A percentile compares a stretch with the other conserved stretches of the same genome.
Conservation (phyloP, 441 rosid species). For the Euphorbia schlechtendalii region DNA sequence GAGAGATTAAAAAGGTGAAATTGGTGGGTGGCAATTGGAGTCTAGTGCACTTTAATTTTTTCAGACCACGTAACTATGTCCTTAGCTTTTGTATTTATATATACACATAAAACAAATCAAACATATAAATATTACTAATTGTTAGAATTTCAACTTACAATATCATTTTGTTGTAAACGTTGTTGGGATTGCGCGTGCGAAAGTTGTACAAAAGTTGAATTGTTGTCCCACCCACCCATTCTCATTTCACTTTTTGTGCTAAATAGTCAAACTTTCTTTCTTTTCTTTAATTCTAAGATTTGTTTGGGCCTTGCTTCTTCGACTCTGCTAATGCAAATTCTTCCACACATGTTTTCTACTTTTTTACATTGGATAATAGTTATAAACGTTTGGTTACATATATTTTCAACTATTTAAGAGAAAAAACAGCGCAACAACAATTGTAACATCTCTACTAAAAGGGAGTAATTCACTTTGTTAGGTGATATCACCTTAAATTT, state of each 20-base stretch:
- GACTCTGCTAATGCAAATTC: neutral
- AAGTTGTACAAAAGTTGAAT: slow-evolving; percentile 10
- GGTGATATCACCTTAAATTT: no score
- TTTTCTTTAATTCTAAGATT: neutral
- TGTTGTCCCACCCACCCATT: slow-evolving; percentile 13
- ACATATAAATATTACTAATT: no score
- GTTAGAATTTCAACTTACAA: no score
- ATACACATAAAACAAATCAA: no score
- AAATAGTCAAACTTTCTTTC: neutral
- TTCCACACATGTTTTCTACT: neutral
- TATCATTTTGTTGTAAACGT: slow-evolving; percentile 17
- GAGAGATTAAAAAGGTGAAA: slow-evolving; percentile 17
- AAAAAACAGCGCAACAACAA: no score
- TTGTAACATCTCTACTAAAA: no score
- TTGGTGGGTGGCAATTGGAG: slow-evolving; percentile 33
- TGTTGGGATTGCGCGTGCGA: slow-evolving; percentile 29
- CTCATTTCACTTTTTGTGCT: slow-evolving; percentile 1
- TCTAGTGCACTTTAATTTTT: neutral
- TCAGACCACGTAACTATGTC: slow-evolving; percentile 19
- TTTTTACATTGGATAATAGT: neutral
- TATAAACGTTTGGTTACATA: neutral
- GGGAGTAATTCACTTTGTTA: no score
- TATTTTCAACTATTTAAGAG: no score
- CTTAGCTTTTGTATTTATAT: neutral
- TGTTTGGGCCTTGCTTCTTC: neutral